phyloP scores from a whole-genome alignment of 345 rosid species.

The Bruguiera sexangula region DNA sequence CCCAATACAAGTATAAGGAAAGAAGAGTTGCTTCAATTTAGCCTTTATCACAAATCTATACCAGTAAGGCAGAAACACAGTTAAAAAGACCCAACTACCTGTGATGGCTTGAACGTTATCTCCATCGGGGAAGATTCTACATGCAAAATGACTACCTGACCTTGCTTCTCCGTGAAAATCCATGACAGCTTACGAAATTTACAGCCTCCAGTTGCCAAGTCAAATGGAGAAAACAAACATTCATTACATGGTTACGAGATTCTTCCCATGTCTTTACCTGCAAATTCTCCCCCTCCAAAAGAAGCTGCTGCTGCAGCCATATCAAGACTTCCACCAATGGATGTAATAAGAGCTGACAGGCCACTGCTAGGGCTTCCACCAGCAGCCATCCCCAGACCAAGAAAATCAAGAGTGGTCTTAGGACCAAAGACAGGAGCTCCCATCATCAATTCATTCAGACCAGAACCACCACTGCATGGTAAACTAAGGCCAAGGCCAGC shows the following conservation, averaged over 20 bases:
- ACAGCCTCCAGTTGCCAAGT: neutral
- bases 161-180: neutral
- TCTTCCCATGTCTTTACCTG: constrained; percentile 63
- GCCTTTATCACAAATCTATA: constrained; percentile 6
- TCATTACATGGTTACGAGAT: constrained; percentile 36
- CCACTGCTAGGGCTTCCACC: constrained; percentile 52
- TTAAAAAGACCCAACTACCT: constrained; percentile 18
- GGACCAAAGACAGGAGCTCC: constrained; percentile 79
- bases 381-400: constrained; percentile 89
- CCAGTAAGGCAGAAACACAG: constrained; percentile 19
- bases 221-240: constrained; percentile 3
- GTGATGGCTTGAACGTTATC: constrained; percentile 12
- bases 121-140: neutral
- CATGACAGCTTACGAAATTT: constrained; percentile 4
- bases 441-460: constrained; percentile 90
- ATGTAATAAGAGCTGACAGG: constrained; percentile 70
- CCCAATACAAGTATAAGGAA: neutral
- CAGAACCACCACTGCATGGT: constrained; percentile 65
- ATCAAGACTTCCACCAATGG: constrained; percentile 63
- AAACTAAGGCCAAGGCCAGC: constrained; percentile 78
- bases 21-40: neutral
- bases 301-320: constrained; percentile 45
- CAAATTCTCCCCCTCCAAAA: constrained; percentile 54
- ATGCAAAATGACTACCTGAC: neutral
- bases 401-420: constrained; percentile 84